Base-by-base conservation (phyloP, 305 asterid species). In the Fraxinus greggii region DNA sequence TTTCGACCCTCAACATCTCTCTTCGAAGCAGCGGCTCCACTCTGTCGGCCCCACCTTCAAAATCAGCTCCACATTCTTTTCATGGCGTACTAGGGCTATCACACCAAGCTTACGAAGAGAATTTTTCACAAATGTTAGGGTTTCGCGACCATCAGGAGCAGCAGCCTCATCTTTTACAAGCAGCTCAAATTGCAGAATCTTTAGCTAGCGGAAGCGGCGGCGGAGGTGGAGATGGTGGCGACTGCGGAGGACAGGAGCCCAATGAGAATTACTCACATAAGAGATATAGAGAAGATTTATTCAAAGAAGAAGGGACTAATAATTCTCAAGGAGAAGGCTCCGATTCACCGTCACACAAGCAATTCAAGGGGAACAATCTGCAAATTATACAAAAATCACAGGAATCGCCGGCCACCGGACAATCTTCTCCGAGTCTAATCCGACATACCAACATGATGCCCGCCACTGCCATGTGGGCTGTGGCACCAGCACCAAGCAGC, bases 11-110 rank as follows among this genome's bases (percentile, higher is more conserved):
- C 0, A 93, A 91, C 84, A 88, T 91, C 82, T 88, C 98, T 7
- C 88, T 88, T 21, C 85, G 94, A 0, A 91, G 95, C 91, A 88
- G 93, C 84, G 94, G 95, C 85, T 84, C 94, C n/a, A 84, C 90
- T 1, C 82, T 90, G 9, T 87, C 88, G 5, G 94, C 93, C 26
- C 94, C 93, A 9, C 89, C 93, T 4, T 88, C 94, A 0, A 92
- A 93, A 79, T 87, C 93, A 2, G 92, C 92, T 74, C 95, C 95
- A 31, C 92, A 86, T 83, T 89, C 92, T 2, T 90, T 91, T 73
- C 93, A 88, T 61, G 82, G 92, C 85, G 91, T 90, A 28, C 83
- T 92, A 51, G 96, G 92, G 17, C 74, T 89, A 61, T 83, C 91
- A 24, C 92, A 88, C 17, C 92, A 86, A 38, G 86, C 89, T 0